Percentiles rank a stretch among this genome's conserved stretches.
These are phyloP conservation scores for Metarhizium album DNA, from an alignment of 2,329 filamentous ascomycete genomes.

Conservation along the genomic window DNA sequence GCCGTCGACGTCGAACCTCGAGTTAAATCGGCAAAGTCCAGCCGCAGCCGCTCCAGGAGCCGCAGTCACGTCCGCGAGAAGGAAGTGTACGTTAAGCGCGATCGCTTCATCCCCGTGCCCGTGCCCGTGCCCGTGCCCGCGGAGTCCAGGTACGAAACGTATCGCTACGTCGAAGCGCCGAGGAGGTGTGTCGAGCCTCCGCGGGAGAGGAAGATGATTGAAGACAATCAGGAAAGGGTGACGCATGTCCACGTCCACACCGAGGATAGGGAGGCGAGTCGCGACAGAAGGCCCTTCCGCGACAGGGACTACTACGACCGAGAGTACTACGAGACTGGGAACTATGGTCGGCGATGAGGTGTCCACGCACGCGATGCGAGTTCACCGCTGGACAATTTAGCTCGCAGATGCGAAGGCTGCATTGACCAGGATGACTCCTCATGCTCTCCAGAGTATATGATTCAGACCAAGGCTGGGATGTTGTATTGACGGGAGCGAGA, in stretches of 20 bases:
- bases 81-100: slow-evolving; percentile 42
- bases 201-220: slow-evolving; percentile 22
- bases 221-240: slow-evolving; percentile 12
- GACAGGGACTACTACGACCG: slow-evolving; percentile 1
- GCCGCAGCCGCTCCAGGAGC: slow-evolving; percentile 18
- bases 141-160: slow-evolving; percentile 35
- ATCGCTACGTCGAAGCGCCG: slow-evolving; percentile 41
- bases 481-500: too few species aligned
- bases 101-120: slow-evolving; percentile 33
- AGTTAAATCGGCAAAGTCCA: slow-evolving; percentile 13
- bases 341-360: slow-evolving; percentile 5
- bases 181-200: slow-evolving; percentile 21
- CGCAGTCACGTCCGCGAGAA: slow-evolving; percentile 22
- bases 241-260: slow-evolving; percentile 19
- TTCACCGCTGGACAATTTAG: too few species aligned
- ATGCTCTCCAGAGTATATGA: too few species aligned
- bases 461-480: too few species aligned
- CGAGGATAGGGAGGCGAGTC: slow-evolving; percentile 21
- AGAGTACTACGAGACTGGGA: slow-evolving; percentile 2
- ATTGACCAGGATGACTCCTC: too few species aligned
- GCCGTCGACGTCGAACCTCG: slow-evolving; percentile 25
- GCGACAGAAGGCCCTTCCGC: slow-evolving; percentile 12
- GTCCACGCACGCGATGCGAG: not conserved
- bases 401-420: not conserved
- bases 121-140: slow-evolving; percentile 27